A percentile compares a stretch with the other conserved stretches of the same genome.
Conservation (phyloP, 371 early-diverging fungal genomes). For the Mortierella sp. region DNA sequence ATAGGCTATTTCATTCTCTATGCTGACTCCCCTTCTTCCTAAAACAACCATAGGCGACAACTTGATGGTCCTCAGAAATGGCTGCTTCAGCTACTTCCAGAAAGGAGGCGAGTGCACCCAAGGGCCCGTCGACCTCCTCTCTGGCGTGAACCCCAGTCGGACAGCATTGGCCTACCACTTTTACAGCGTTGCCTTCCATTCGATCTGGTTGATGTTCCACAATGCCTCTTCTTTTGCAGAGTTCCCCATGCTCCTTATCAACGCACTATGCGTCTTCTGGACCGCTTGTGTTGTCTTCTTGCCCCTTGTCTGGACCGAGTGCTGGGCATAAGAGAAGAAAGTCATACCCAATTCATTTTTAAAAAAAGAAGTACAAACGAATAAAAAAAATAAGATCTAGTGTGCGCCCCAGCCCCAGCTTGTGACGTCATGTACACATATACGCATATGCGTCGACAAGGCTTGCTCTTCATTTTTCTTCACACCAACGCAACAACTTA, state of each 20-base stretch:
- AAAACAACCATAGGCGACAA: slow-evolving; percentile 58
- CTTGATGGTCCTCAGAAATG: slow-evolving; percentile 79
- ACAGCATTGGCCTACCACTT: slow-evolving; percentile 31
- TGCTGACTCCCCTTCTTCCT: background rate
- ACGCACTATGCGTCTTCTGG: slow-evolving; percentile 59
- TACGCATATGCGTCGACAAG: too few species aligned
- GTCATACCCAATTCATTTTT: background rate
- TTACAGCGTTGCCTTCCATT: slow-evolving; percentile 41
- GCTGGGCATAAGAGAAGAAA: slow-evolving; percentile 50
- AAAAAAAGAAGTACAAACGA: slow-evolving; percentile 37
- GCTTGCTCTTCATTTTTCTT: slow-evolving; percentile 61
- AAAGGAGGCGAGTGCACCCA: slow-evolving; percentile 83
- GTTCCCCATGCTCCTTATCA: slow-evolving; percentile 52
- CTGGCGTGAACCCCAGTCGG: slow-evolving; percentile 63
- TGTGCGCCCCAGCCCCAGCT: too few species aligned
- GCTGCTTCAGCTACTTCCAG: slow-evolving; percentile 90
- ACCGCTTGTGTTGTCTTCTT: slow-evolving; percentile 65
- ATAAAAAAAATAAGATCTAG: background rate
- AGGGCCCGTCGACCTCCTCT: slow-evolving; percentile 87
- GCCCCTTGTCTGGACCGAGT: slow-evolving; percentile 66
- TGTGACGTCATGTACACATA: too few species aligned
- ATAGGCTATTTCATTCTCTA: background rate
- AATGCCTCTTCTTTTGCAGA: slow-evolving; percentile 39
- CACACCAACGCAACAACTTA: background rate
- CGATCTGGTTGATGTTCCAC: slow-evolving; percentile 60